Base-by-base conservation (phyloP, 2,329 filamentous ascomycete genomes). In the Mycosphaerelloides madeirae region DNA sequence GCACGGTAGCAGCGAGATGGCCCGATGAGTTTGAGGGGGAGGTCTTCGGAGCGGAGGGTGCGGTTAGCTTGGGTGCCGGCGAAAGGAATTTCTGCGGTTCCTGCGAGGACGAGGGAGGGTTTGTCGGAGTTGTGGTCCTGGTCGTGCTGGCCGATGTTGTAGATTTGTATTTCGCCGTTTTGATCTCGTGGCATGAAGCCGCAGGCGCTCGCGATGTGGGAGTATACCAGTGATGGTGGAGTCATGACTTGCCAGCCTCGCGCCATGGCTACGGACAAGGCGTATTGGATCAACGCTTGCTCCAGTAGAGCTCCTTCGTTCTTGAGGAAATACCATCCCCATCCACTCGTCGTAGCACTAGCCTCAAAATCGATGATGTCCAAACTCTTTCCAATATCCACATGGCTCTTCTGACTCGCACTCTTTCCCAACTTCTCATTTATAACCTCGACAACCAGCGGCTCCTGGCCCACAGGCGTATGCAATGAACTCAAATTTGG, bases 291-390 rank as follows among this genome's bases (percentile, higher is more conserved):
- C 3, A 98, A 77, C 0, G 93, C 93, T 63, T 97, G 91, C 68
- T 98, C 93, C n/a, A 98, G 78, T 65, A 93, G 80, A 0, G 90
- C 90, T 7, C 83, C 93, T 61, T 95, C 90, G 62, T 91, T 87
- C n/a, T 87, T 74, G 9, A 98, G 80, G 68, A 89, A 97, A 71
- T 98, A 98, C 87, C 89, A 98, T 1, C 93, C 93, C 91, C 91
- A 98, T 29, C 93, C 93, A 3, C 84, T 87, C 1, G 87, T 83
- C n/a, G 79, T 81, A 2, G 84, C 84, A 4, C 89, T 88, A 47
- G 78, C 83, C 4, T 84, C 75, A 61, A 98, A 96, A 69, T 98
- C 91, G 40, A 98, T 74, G n/a, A 98, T 76, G 28, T 84, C 83
- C n/a, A 98, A 78, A 60, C 89, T 80, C 3, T 81, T 75, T 25